Percentiles rank a stretch among this genome's conserved stretches.
phyloP scores from a whole-genome alignment of 1,284 basidiomycete genomes.

The Austroboletus novae-zelandiae region DNA sequence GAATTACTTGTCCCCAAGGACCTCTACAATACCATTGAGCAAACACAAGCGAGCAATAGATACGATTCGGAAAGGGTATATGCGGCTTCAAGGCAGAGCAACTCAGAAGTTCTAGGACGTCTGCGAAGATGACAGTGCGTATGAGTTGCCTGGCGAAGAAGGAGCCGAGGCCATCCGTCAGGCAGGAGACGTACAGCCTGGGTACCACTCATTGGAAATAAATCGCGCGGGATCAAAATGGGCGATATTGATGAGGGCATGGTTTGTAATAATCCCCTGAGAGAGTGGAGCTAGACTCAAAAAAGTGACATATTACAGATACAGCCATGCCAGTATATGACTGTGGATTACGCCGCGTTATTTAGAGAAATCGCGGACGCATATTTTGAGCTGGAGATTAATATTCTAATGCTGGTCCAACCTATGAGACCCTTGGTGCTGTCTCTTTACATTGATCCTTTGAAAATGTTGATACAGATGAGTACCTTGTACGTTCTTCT shows the following conservation, averaged over 20 bases:
- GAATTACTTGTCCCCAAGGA: conserved; percentile 81
- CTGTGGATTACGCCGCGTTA: conserved; percentile 73
- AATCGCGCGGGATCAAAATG: conserved; percentile 73
- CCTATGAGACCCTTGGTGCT: conserved; percentile 19
- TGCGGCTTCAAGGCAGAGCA: conserved; percentile 88
- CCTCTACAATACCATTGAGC: conserved; percentile 70
- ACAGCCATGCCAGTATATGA: conserved; percentile 71
- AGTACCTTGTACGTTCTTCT: conserved; percentile 21
- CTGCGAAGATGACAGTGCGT: conserved; percentile 87
- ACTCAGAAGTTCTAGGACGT: conserved; percentile 79
- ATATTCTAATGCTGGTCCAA: conserved; percentile 11
- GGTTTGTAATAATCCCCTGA: conserved; percentile 38
- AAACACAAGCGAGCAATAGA: conserved; percentile 70
- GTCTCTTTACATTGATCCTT: not conserved
- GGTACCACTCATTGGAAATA: conserved; percentile 12
- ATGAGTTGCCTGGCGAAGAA: conserved; percentile 32
- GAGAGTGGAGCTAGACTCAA: not conserved
- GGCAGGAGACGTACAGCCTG: conserved; percentile 15
- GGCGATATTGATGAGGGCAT: conserved; percentile 81
- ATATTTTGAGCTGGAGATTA: conserved; percentile 69
- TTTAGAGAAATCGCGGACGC: conserved; percentile 86
- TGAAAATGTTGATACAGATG: conserved; percentile 8
- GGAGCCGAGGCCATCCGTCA: conserved; percentile 8
- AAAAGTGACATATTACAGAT: not conserved
- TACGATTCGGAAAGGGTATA: conserved; percentile 73